Evolutionary conservation across 2,329 filamentous ascomycete genomes (phyloP).

Genomic region (Sordariomycetes sp.): DNA sequence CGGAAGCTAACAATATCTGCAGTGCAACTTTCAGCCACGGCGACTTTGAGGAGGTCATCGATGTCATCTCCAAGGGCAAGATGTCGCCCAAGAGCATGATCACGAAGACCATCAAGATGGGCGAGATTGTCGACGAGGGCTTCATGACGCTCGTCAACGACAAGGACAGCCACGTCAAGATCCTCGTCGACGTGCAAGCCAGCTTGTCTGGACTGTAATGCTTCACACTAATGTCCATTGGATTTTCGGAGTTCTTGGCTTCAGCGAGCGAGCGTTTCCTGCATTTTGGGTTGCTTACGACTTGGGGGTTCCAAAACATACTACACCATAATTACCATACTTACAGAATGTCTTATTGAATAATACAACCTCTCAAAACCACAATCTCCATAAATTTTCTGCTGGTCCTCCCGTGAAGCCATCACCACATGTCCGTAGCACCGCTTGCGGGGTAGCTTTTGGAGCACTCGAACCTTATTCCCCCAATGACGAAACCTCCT

Average conservation of each 20-base stretch:
- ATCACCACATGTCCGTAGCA: too few relatives aligned
- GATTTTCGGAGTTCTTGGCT: background rate
- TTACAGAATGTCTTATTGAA: too few relatives aligned
- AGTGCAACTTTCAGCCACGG: conserved; percentile 17
- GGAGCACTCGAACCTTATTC: too few relatives aligned
- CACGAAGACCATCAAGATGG: conserved; percentile 45
- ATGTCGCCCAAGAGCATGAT: conserved; percentile 50
- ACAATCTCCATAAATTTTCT: too few relatives aligned
- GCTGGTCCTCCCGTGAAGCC: too few relatives aligned
- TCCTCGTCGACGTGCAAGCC: conserved; percentile 38
- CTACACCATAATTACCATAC: too few relatives aligned
- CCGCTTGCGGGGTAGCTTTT: too few relatives aligned
- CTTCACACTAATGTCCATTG: background rate
- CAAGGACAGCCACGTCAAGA: conserved; percentile 55
- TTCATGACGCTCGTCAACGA: conserved; percentile 48
- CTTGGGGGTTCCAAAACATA: too few relatives aligned
- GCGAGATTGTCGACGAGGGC: conserved; percentile 46
- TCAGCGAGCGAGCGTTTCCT: background rate
- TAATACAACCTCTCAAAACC: too few relatives aligned
- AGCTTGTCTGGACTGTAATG: conserved; percentile 14
- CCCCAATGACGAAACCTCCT: too few relatives aligned
- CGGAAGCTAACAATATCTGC: too few relatives aligned
- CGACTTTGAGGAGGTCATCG: conserved; percentile 49
- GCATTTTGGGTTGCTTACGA: background rate
- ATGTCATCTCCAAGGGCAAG: conserved; percentile 29